phyloP scores from a whole-genome alignment of 1,139 yeast genomes.

The Spathaspora sp. region DNA sequence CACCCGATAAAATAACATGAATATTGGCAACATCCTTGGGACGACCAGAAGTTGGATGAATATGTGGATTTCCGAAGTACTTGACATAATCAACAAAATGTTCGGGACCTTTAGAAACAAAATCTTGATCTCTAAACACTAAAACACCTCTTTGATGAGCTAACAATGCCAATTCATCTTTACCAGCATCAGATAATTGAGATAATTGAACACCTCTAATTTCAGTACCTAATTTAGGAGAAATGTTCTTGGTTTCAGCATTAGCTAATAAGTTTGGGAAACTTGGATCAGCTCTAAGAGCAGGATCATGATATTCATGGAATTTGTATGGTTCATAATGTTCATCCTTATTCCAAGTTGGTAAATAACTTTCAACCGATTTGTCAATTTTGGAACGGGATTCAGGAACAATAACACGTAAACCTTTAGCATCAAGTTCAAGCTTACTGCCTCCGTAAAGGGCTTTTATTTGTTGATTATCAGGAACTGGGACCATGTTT shows the following conservation, averaged over 20 bases:
- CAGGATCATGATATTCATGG: conserved; percentile 53
- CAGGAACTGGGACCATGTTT: conserved; percentile 15
- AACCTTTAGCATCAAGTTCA: conserved; percentile 12
- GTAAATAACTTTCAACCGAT: conserved; percentile 41
- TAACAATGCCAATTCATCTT: conserved; percentile 63
- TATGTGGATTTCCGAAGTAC: conserved; percentile 67
- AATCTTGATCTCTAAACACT: conserved; percentile 65
- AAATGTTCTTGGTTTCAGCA: conserved; percentile 35
- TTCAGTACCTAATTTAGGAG: conserved; percentile 70
- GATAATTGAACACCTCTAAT: conserved; percentile 60
- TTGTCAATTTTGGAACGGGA: conserved; percentile 14
- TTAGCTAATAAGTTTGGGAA: conserved; percentile 49
- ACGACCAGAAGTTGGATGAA: conserved; percentile 73
- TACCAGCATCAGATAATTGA: conserved; percentile 48
- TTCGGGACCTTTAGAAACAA: conserved; percentile 55
- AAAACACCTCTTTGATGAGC: conserved; percentile 69
- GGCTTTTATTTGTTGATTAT: conserved; percentile 10
- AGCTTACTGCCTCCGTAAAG: conserved; percentile 14
- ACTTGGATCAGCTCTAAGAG: conserved; percentile 52
- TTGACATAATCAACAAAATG: conserved; percentile 55
- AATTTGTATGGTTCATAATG: conserved; percentile 46
- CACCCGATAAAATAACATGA: conserved; percentile 59
- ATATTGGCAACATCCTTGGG: conserved; percentile 60
- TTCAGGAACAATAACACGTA: conserved; percentile 24
- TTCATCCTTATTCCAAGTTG: conserved; percentile 50